Evolutionary conservation across 495 filamentous ascomycete genomes (phyloP), one percentile per base, ranked within the genome.

Genomic region (Podospora comata): DNA sequence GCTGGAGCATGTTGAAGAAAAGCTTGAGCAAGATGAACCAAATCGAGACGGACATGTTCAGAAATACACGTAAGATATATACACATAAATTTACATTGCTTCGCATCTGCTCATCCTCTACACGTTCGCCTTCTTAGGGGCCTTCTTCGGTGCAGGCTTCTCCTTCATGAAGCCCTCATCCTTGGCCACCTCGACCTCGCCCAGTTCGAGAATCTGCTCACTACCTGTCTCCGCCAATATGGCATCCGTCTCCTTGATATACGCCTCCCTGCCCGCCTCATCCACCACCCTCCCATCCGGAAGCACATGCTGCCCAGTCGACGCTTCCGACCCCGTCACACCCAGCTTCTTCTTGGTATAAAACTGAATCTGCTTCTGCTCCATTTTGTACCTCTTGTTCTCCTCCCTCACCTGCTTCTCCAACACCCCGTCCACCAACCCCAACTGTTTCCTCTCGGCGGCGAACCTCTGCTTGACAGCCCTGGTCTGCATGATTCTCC

Each of bases 401-500:
- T 66, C 23, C 39, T 19, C 30, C 56, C 16, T 73, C 69, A 48
- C 56, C 62, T 53, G 23, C 48, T 39, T 64, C 67, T 32, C 63
- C 58, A 20, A 44, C 61, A 44, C 59, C 62, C 15, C 73, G 71
- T 48, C 15, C 13, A 77, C 77, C 65, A 84, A 23, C 0, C 81
- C 80, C 15, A 83, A 65, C 0, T 69, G 73, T 13, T 32, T 78
- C 66, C 90, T 81, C 82, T 93, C 79, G 57, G 72, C 67, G 58
- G 77, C 78, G 69, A 92, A 89, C 69, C 85, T 78, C 70, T 82
- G 83, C 71, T 84, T 85, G 32, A 94, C 83, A 54, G 75, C 77
- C 3, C 83, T 81, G 2, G 87, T 90, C 81, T 92, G 90, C 89
- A 97, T 90, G 62, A 97, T 80, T 70, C 87, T 82, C 91, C 92